These are phyloP conservation scores for Ustilago nuda DNA, from an alignment of 1,284 basidiomycete genomes.

Conservation along the genomic window DNA sequence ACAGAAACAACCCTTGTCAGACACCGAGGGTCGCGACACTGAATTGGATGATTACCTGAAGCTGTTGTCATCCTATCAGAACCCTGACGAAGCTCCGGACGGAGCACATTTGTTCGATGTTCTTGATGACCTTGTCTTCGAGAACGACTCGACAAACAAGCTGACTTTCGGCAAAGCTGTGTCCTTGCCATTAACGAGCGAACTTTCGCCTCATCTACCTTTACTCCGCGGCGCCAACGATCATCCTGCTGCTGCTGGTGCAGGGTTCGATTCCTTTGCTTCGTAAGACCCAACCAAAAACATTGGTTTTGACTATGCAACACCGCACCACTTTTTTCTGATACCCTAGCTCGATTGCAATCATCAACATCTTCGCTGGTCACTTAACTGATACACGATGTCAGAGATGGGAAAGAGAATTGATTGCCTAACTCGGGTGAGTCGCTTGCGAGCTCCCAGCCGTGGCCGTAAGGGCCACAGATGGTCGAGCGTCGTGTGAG, in stretches of 20 bases:
- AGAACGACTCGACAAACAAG: conserved; percentile 28
- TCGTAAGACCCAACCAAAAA: conserved; percentile 1
- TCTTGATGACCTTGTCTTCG: conserved; percentile 43
- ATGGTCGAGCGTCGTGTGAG: no score
- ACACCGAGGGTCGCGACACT: conserved; percentile 16
- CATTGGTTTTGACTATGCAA: neutral
- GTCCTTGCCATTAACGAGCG: conserved; percentile 4
- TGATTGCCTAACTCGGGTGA: no score
- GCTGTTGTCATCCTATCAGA: conserved; percentile 48
- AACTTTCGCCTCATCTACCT: conserved; percentile 7
- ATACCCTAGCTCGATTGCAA: neutral
- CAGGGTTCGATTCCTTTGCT: conserved; percentile 34
- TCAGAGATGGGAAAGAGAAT: no score
- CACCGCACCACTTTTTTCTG: neutral
- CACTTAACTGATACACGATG: no score
- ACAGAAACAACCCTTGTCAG: neutral
- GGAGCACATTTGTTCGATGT: conserved; percentile 44
- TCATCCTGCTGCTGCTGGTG: conserved; percentile 35
- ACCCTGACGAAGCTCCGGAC: conserved; percentile 41
- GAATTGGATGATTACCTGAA: conserved; percentile 46
- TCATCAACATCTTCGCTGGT: neutral
- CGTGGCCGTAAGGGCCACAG: no score
- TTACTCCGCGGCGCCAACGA: conserved; percentile 22
- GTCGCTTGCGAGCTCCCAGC: no score
- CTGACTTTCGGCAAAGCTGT: conserved; percentile 16